Evolutionary conservation across 768 basidiomycete species (phyloP), one percentile per base, ranked within the genome.

Genomic region (Trametes cubensis): DNA sequence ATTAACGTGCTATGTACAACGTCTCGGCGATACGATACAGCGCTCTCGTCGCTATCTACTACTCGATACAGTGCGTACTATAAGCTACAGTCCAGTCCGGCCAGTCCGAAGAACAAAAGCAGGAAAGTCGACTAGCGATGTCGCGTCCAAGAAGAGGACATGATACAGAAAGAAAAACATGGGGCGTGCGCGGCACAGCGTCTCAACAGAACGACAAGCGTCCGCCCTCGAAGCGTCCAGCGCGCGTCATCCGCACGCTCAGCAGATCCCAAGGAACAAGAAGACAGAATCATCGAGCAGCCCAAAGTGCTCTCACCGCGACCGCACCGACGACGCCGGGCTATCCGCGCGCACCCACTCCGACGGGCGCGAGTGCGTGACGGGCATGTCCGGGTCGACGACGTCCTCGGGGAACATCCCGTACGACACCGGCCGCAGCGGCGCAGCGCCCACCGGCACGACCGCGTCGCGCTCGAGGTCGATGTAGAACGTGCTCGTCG

Each of bases 381-480:
- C 83, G 6, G 86, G 85, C 62, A 79, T 67, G 71, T 89, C 82
- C 46, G 81, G 75, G 66, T 88, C 73, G 6, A 71, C 68, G 39
- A 80, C 74, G 49, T 67, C 70, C 50, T 71, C 73, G 21, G 67
- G 61, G 63, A 67, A 67, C 61, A 67, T 65, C 42, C 62, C 64
- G 40, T 63, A 67, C 41, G 67, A 65, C 18, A 63, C 26, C 20
- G 61, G 69, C 62, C 58, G 69, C 53, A 47, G 56, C 20, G 53
- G 47, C 38, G 20, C 20, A 28, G 51, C 54, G 47, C 64, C 66
- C 10, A 68, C 63, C 6, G 70, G 65, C 17, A 63, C 62, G 30
- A 63, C 56, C 41, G 58, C 63, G 42, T 60, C 55, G 41, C 58
- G 63, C 49, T 64, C 63, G 28, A 64, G 42, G 58, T 64, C 63